Conservation (phyloP, 768 basidiomycete genomes). For the Pisolithus tinctorius region DNA sequence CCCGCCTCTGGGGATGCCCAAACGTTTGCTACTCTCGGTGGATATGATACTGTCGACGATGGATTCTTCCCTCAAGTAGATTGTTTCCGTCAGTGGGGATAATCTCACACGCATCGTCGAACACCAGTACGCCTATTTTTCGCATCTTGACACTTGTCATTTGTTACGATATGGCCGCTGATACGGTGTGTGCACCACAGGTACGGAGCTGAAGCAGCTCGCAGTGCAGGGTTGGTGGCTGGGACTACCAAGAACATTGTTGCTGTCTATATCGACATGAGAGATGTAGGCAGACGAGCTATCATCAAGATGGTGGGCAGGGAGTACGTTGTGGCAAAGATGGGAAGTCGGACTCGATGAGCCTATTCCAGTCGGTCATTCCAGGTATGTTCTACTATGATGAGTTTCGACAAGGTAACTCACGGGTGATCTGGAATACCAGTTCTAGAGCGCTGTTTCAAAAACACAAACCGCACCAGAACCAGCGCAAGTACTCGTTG, state of each 20-base stretch:
- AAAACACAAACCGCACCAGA: no score
- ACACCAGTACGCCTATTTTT: conserved; percentile 41
- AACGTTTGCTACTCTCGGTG: conserved; percentile 47
- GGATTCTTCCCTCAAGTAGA: conserved; percentile 48
- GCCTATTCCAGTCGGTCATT: not conserved
- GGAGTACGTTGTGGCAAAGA: conserved; percentile 45
- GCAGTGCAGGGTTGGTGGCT: conserved; percentile 51
- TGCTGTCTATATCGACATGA: conserved; percentile 71
- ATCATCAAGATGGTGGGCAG: conserved; percentile 57
- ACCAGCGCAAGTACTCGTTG: no score
- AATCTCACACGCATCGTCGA: conserved; percentile 44
- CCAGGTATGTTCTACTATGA: no score
- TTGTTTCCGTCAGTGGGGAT: conserved; percentile 44
- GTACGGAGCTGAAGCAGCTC: conserved; percentile 60
- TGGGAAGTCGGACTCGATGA: conserved; percentile 9
- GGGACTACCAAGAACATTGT: conserved; percentile 66
- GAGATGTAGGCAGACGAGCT: conserved; percentile 64
- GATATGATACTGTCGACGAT: conserved; percentile 62
- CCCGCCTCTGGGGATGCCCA: conserved; percentile 31
- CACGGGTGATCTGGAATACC: no score
- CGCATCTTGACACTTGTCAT: not conserved
- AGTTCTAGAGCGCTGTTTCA: no score
- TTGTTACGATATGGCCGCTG: not conserved
- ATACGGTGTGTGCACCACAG: conserved; percentile 15
- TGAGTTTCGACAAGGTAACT: no score